Percentiles rank a stretch among this genome's conserved stretches.
These are phyloP conservation scores for Echinosophora koreensis DNA, from an alignment of 306 rosid genomes.

Conservation along the genomic window DNA sequence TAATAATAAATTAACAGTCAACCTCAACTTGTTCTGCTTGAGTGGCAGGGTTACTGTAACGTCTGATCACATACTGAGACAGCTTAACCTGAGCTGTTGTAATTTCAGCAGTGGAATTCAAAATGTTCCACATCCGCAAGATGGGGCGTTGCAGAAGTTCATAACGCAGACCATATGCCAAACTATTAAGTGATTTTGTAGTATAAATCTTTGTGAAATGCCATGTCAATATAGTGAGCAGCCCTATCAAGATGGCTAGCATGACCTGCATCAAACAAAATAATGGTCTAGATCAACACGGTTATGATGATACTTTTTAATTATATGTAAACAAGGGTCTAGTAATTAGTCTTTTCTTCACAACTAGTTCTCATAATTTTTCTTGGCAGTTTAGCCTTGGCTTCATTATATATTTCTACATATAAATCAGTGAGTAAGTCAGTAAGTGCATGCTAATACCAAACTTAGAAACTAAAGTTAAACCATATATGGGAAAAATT, in stretches of 20 bases:
- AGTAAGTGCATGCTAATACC: neutral
- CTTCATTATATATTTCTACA: slow-evolving; percentile 8
- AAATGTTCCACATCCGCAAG: slow-evolving; percentile 94
- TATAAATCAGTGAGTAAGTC: neutral
- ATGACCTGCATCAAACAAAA: slow-evolving; percentile 69
- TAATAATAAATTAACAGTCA: slow-evolving; percentile 17
- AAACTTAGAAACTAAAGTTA: neutral
- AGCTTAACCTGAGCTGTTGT: slow-evolving; percentile 92
- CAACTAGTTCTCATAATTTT: neutral
- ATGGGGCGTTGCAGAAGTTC: slow-evolving; percentile 96
- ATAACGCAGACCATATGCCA: slow-evolving; percentile 92
- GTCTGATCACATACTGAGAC: slow-evolving; percentile 80
- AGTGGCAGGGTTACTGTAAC: slow-evolving; percentile 71
- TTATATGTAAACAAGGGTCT: neutral
- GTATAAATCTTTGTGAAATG: slow-evolving; percentile 96
- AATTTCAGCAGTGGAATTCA: slow-evolving; percentile 91
- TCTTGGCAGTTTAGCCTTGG: slow-evolving; percentile 8
- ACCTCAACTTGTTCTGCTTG: slow-evolving; percentile 99
- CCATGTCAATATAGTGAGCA: slow-evolving; percentile 94
- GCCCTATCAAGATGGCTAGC: slow-evolving; percentile 95
- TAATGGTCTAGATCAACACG: slow-evolving; percentile 4
- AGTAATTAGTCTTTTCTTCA: neutral
- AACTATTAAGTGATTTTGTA: slow-evolving; percentile 71
- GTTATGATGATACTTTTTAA: neutral
- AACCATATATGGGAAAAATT: slow-evolving; percentile 1